Percentiles rank a stretch among this genome's conserved stretches.
These are phyloP conservation scores for Bipolaris zeicola DNA, from an alignment of 2,329 filamentous ascomycete genomes.

Conservation along the genomic window DNA sequence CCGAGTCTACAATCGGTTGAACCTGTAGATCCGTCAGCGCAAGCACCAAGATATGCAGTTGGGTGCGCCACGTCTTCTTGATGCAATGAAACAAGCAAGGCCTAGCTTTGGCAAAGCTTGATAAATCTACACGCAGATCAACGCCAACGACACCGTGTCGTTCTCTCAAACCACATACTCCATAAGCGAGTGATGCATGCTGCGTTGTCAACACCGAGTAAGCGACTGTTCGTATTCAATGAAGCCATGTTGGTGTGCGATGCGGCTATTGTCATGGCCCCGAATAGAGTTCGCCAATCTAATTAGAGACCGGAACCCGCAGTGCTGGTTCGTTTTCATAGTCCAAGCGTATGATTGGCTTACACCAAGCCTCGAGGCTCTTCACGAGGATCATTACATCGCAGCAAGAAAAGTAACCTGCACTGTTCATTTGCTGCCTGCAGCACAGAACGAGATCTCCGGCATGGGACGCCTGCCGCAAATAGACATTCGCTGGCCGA, in stretches of 20 bases:
- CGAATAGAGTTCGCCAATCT: neutral
- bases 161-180: neutral
- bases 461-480: neutral
- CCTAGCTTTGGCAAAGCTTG: slow-evolving; percentile 6
- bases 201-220: neutral
- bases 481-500: neutral
- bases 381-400: neutral
- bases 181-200: neutral
- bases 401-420: neutral
- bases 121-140: neutral
- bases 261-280: neutral
- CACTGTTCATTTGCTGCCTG: neutral
- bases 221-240: neutral
- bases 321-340: slow-evolving; percentile 5
- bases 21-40: neutral
- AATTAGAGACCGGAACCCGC: neutral
- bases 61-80: neutral
- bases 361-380: neutral
- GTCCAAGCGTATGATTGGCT: slow-evolving; percentile 1
- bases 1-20: neutral
- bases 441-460: neutral
- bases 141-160: neutral
- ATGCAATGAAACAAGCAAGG: slow-evolving; percentile 2
- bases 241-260: neutral
- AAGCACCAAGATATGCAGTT: neutral